These are phyloP conservation scores for Aspergillus nanangensis DNA, from an alignment of 495 filamentous ascomycete species.

Conservation along the genomic window DNA sequence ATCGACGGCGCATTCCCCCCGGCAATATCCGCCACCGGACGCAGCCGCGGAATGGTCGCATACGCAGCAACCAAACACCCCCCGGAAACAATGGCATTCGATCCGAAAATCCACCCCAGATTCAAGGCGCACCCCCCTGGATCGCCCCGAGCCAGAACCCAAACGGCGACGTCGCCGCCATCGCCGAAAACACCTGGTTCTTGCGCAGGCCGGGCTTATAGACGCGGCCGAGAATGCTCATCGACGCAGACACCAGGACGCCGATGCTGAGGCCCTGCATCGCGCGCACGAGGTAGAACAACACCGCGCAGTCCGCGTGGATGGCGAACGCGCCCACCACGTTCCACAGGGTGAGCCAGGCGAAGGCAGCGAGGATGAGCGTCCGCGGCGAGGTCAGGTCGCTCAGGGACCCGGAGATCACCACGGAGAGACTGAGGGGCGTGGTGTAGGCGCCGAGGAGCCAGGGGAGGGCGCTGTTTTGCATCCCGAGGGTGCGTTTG, in stretches of 20 bases:
- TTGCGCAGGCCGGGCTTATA: slow-evolving; percentile 29
- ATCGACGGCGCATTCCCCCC: slow-evolving; percentile 22
- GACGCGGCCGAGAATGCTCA: slow-evolving; percentile 29
- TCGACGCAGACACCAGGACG: slow-evolving; percentile 25
- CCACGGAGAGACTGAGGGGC: slow-evolving; percentile 40
- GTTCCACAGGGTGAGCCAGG: slow-evolving; percentile 41
- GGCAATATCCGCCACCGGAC: slow-evolving; percentile 20
- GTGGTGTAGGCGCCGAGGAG: slow-evolving; percentile 35
- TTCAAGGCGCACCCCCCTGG: slow-evolving; percentile 23
- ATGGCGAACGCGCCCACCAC: slow-evolving; percentile 34
- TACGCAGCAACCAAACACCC: slow-evolving; percentile 20
- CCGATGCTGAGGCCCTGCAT: slow-evolving; percentile 31
- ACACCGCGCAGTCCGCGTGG: slow-evolving; percentile 15
- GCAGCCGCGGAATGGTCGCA: slow-evolving; percentile 22
- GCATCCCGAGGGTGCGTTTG: slow-evolving; percentile 28
- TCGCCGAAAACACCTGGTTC: slow-evolving; percentile 30
- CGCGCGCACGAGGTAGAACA: slow-evolving; percentile 30
- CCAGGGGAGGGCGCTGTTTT: slow-evolving; percentile 38
- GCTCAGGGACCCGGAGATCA: slow-evolving; percentile 38
- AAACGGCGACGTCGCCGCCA: slow-evolving; percentile 27
- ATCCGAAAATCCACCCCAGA: slow-evolving; percentile 28
- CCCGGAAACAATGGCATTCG: slow-evolving; percentile 25
- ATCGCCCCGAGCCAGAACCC: slow-evolving; percentile 29
- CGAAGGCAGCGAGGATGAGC: slow-evolving; percentile 41
- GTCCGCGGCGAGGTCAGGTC: slow-evolving; percentile 37